A percentile compares a stretch with the other conserved stretches of the same genome.
These are phyloP conservation scores for Aspergillus asperescens DNA, from an alignment of 495 filamentous ascomycete genomes.

Conservation along the genomic window DNA sequence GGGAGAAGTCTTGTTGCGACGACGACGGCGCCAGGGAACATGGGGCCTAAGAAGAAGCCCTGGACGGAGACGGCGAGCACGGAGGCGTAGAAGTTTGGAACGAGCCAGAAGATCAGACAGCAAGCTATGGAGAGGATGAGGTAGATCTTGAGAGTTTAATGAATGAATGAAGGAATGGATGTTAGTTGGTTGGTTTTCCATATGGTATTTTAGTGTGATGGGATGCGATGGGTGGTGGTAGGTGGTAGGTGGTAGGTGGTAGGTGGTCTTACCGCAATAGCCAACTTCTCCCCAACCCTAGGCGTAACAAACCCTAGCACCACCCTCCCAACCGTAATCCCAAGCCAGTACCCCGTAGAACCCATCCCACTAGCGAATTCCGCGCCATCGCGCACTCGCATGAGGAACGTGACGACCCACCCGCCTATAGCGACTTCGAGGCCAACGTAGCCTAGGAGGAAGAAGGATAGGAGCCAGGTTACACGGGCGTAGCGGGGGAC, in stretches of 20 bases:
- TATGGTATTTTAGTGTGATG: too few relatives aligned
- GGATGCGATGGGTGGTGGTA: too few relatives aligned
- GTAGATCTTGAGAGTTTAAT: slow-evolving; percentile 10
- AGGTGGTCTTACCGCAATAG: slow-evolving; percentile 47
- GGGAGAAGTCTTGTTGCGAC: slow-evolving; percentile 68
- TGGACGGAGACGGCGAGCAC: slow-evolving; percentile 56
- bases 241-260: too few relatives aligned
- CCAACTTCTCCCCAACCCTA: slow-evolving; percentile 53
- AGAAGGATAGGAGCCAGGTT: slow-evolving; percentile 72
- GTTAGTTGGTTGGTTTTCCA: too few relatives aligned
- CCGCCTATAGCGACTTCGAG: slow-evolving; percentile 79
- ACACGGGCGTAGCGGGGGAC: slow-evolving; percentile 44
- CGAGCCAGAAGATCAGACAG: slow-evolving; percentile 54
- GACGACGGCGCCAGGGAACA: slow-evolving; percentile 66
- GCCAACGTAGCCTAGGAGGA: slow-evolving; percentile 76
- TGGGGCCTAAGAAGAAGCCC: slow-evolving; percentile 57
- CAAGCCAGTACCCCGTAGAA: slow-evolving; percentile 63
- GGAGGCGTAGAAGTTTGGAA: slow-evolving; percentile 59
- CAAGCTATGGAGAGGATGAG: slow-evolving; percentile 27
- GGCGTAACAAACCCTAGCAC: slow-evolving; percentile 60
- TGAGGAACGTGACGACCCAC: slow-evolving; percentile 65
- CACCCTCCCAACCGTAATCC: slow-evolving; percentile 56
- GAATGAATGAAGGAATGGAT: not conserved
- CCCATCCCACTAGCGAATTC: slow-evolving; percentile 57
- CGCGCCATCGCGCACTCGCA: slow-evolving; percentile 48